phyloP scores from a whole-genome alignment of 179 eudicot species.

The Patellifolia procumbens region DNA sequence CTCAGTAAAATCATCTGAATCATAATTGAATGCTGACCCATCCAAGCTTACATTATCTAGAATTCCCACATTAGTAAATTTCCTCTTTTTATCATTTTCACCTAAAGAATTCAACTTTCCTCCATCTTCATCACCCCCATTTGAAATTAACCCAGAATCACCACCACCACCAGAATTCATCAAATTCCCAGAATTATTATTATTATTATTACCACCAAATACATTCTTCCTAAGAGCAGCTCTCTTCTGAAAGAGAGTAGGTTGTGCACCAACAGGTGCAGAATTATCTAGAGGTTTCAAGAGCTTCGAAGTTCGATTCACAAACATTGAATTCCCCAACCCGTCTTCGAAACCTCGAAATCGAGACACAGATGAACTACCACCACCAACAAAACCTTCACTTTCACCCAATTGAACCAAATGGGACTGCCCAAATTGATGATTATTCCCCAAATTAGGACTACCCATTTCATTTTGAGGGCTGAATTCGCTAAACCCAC shows the following conservation, averaged over 20 bases:
- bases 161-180: conserved; percentile 25
- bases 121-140: conserved; percentile 23
- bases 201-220: conserved; percentile 5
- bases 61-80: conserved; percentile 42
- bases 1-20: conserved; percentile 81
- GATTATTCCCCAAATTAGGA: conserved; percentile 42
- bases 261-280: conserved; percentile 64
- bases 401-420: conserved; percentile 51
- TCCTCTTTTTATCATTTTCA: conserved; percentile 46
- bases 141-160: too few relatives aligned
- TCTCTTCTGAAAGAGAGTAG: conserved; percentile 86
- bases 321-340: conserved; percentile 44
- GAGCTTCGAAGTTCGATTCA: conserved; percentile 56
- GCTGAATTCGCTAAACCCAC: conserved; percentile 56
- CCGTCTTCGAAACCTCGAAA: conserved; percentile 53
- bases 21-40: conserved; percentile 75
- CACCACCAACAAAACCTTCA: conserved; percentile 32
- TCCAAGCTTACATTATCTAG: conserved; percentile 63
- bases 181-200: conserved; percentile 33
- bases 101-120: conserved; percentile 28
- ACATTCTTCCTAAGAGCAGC: conserved; percentile 80
- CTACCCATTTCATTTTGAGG: conserved; percentile 53
- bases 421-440: conserved; percentile 48
- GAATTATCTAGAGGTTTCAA: conserved; percentile 79
- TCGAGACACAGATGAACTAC: conserved; percentile 42